phyloP scores from a whole-genome alignment of 768 basidiomycete species.

The Auricularia heimuer region DNA sequence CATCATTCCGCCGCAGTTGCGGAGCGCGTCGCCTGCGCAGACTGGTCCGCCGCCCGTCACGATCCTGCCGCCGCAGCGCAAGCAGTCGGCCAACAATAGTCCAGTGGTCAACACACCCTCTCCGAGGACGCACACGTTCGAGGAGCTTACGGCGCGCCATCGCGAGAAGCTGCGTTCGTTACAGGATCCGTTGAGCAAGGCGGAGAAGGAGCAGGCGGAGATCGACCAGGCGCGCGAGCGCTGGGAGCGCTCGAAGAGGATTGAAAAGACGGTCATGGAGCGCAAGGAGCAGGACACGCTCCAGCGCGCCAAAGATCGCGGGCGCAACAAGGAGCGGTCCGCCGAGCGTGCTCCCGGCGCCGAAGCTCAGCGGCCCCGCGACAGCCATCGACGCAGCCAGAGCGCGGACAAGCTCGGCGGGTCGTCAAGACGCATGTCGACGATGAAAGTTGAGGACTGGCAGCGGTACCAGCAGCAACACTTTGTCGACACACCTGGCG shows the following conservation, averaged over 20 bases:
- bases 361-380: slow-evolving; percentile 10
- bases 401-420: slow-evolving; percentile 53
- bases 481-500: background rate
- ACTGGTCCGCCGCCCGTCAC: slow-evolving; percentile 23
- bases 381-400: slow-evolving; percentile 40
- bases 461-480: slow-evolving; percentile 50
- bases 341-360: slow-evolving; percentile 15
- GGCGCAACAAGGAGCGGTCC: slow-evolving; percentile 36
- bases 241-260: slow-evolving; percentile 70
- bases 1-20: background rate
- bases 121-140: slow-evolving; percentile 64
- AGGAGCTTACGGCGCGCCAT: slow-evolving; percentile 80
- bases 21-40: background rate
- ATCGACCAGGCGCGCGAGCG: slow-evolving; percentile 64
- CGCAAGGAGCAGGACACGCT: slow-evolving; percentile 59
- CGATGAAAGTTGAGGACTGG: slow-evolving; percentile 81
- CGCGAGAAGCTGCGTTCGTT: slow-evolving; percentile 73
- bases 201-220: slow-evolving; percentile 67
- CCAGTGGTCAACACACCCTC: slow-evolving; percentile 39
- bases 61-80: slow-evolving; percentile 36
- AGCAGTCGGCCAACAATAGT: slow-evolving; percentile 22
- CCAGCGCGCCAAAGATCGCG: slow-evolving; percentile 38
- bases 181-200: slow-evolving; percentile 76
- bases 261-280: slow-evolving; percentile 66
- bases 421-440: slow-evolving; percentile 56